Evolutionary conservation across 139 green algal genomes (phyloP), one percentile per base, ranked within the genome.

Genomic region (Mesotaenium endlicherianum): DNA sequence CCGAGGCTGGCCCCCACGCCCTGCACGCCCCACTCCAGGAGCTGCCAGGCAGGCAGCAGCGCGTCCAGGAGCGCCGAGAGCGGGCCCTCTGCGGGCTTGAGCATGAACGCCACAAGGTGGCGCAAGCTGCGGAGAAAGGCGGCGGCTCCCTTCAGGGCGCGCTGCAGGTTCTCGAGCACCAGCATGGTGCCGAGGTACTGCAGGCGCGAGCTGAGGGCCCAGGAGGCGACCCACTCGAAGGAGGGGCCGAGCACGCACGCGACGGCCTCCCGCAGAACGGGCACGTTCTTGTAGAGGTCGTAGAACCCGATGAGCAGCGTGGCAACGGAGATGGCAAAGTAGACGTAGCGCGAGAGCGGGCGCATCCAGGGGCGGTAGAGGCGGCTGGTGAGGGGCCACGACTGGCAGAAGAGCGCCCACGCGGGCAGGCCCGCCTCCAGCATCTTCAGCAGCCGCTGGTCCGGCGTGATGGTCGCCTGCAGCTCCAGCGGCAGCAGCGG

Each of bases 231-330:
- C 0, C 45, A 71, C 3, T 16, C 4, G 30, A n/a, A 64, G 11
- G 75, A 34, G 0, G 72, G 72, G 34, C 72, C 72, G 8, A 80
- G 50, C n/a, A 80, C 8, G 8, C 72, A 6, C 2, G 31, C 34
- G 30, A 80, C 30, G 34, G 44, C 31, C n/a, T 80, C 72, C 39
- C 75, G 47, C 8, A 80, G 40, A 5, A 80, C 11, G 30, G 72
- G 72, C 34, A 80, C n/a, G 72, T 80, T 80, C 72, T 80, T 80
- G 44, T 80, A 80, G n/a, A 80, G 72, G 50, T 80, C 72, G 34
- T 80, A 80, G 72, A 80, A 80, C 2, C 72, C 72, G 16, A 80
- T 80, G 31, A 80, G 50, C 5, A 80, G 34, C 36, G 72, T 80
- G 36, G 40, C 50, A 26, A 72, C 30, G 8, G 72, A 80, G 34